Conservation (phyloP, 495 filamentous ascomycete species). For the Podospora anserina region DNA sequence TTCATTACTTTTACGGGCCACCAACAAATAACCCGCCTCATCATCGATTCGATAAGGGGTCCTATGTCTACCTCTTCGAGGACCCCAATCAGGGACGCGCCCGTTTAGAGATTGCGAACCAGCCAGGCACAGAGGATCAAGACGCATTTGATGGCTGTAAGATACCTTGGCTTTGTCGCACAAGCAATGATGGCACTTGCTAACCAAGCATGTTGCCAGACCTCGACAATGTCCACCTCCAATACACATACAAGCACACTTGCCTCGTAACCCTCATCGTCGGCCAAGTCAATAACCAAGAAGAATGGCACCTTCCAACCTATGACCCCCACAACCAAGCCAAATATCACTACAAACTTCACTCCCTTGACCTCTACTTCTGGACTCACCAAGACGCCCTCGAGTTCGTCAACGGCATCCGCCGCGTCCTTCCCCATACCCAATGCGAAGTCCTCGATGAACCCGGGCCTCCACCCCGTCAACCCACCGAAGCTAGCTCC, state of each 20-base stretch:
- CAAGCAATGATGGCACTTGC: background rate
- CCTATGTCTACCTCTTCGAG: conserved; percentile 84
- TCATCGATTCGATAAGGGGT: conserved; percentile 85
- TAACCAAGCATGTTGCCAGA: conserved; percentile 36
- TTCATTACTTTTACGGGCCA: conserved; percentile 82
- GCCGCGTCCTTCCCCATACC: conserved; percentile 54
- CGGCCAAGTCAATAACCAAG: conserved; percentile 51
- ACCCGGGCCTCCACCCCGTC: conserved; percentile 46
- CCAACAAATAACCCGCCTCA: conserved; percentile 68
- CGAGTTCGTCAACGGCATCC: conserved; percentile 64
- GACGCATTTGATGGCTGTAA: conserved; percentile 84
- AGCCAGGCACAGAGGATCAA: conserved; percentile 79
- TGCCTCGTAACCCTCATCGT: conserved; percentile 73
- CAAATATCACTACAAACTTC: conserved; percentile 69
- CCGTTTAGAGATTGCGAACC: conserved; percentile 82
- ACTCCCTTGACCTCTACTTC: conserved; percentile 87
- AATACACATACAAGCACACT: conserved; percentile 75
- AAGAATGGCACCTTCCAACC: conserved; percentile 76
- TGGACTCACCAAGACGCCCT: conserved; percentile 75
- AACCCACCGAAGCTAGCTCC: conserved; percentile 59
- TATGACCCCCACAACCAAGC: conserved; percentile 65
- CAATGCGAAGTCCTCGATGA: conserved; percentile 61
- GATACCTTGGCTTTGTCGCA: conserved; percentile 22
- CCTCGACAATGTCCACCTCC: conserved; percentile 61
- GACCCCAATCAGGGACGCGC: conserved; percentile 64